Evolutionary conservation across 2,329 filamentous ascomycete species (phyloP), one percentile per base, ranked within the genome.

Genomic region (Daldinia sp.): DNA sequence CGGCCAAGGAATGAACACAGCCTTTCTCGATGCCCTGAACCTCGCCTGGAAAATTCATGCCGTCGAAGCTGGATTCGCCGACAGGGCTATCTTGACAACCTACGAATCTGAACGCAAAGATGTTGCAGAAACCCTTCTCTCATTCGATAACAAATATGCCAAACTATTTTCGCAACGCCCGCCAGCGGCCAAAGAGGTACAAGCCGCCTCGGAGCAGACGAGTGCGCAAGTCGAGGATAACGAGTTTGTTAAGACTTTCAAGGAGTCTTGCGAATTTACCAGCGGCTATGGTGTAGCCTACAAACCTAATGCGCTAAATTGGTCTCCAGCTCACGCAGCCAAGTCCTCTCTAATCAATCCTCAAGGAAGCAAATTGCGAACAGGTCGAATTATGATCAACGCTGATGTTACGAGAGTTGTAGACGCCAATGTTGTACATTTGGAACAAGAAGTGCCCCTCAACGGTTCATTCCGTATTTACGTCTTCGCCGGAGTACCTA

Each of bases 11-110:
- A 93, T 93, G 92, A 93, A 93, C 75, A 92, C 91, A 0, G 91
- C 90, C 3, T 93, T 93, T 81, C 83, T 92, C 58, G 92, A 95
- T 73, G 93, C 93, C 0, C 88, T 93, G 67, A 98, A 98, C 79
- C 85, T 98, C 44, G 94, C 94, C 6, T 98, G 94, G 94, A 98
- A 98, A 83, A 92, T 98, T 58, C 94, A 97, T 78, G 90, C 92
- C 39, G 95, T 98, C 9, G 94, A 97, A 78, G 86, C 87, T 28
- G 93, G 93, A 12, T 93, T 97, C 73, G 93, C 93, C 0, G 82
- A 89, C 33, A 90, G 92, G 68, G 87, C 88, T 2, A 85, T 96
- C 18, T 86, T 98, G 57, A 88, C 90, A 69, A 96, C 94, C 0
- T 98, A 98, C 79, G 93, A 98, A 81, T 85, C 87, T 2, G 94